Conservation (phyloP, 176 grass and related monocot species). For the Triticum turgidum region DNA sequence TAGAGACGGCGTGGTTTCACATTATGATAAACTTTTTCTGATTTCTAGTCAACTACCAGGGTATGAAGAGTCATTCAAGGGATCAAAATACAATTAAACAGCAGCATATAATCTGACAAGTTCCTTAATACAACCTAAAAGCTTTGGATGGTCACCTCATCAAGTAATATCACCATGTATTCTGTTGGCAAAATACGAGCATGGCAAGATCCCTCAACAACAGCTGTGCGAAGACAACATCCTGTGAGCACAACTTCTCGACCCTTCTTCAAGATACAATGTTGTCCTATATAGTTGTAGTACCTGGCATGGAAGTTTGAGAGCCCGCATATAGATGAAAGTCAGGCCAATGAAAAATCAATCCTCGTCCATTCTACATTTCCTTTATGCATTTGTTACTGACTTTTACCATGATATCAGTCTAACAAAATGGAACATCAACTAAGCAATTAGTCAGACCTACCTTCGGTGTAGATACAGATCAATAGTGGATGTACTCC, state of each 20-base stretch:
- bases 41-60: neutral
- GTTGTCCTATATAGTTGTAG: constrained; percentile 71
- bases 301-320: constrained; percentile 48
- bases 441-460: constrained; percentile 15
- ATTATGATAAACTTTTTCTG: neutral
- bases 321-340: neutral
- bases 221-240: constrained; percentile 87
- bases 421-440: constrained; percentile 13
- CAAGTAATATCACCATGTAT: constrained; percentile 84
- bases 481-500: constrained; percentile 89
- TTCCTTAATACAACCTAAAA: constrained; percentile 23
- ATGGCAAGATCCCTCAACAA: constrained; percentile 63
- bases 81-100: neutral
- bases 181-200: constrained; percentile 90
- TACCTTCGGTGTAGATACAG: constrained; percentile 93
- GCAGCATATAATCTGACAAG: neutral
- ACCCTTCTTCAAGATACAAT: constrained; percentile 87
- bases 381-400: neutral
- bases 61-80: neutral
- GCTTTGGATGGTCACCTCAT: constrained; percentile 63
- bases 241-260: constrained; percentile 86
- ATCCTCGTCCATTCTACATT: neutral
- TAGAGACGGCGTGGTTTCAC: neutral
- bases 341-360: neutral
- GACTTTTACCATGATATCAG: neutral